A percentile compares a stretch with the other conserved stretches of the same genome.
Conservation (phyloP, 2,329 filamentous ascomycete genomes). For the Colletotrichum tabaci region DNA sequence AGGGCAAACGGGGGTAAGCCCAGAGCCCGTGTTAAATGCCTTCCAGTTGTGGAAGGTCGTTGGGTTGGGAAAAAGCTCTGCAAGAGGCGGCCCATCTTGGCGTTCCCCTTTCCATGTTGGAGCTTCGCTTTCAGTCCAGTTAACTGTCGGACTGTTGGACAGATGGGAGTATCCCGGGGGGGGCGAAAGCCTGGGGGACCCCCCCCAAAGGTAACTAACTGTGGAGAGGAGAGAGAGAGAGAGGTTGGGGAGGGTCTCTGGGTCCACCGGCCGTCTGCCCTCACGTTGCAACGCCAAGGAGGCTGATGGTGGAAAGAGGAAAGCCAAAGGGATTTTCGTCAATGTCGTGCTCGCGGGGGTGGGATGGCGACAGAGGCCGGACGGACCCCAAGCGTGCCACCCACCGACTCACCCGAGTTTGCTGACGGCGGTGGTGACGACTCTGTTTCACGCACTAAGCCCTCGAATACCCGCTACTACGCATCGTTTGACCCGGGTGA, state of each 20-base stretch:
- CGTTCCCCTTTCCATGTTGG: neutral
- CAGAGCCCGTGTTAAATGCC: neutral
- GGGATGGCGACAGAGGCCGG: conserved; percentile 32
- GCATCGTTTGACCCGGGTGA: neutral
- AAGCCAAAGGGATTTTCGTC: conserved; percentile 17
- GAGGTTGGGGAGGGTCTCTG: neutral
- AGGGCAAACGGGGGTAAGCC: too few relatives aligned
- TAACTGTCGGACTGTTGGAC: too few relatives aligned
- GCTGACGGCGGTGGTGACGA: neutral
- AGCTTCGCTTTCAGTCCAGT: neutral
- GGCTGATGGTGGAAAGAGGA: neutral
- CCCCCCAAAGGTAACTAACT: neutral
- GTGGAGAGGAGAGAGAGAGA: neutral
- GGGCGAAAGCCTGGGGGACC: conserved; percentile 8
- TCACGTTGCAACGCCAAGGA: conserved; percentile 32
- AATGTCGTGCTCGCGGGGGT: conserved; percentile 39
- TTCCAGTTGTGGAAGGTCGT: conserved; percentile 37
- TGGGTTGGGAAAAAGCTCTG: neutral
- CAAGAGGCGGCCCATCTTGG: conserved; percentile 11
- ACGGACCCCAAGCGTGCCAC: neutral
- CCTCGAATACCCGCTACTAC: neutral
- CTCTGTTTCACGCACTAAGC: conserved; percentile 1
- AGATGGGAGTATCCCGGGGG: neutral
- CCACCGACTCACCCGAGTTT: neutral
- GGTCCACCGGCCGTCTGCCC: neutral